phyloP scores from a whole-genome alignment of 2,329 filamentous ascomycete genomes.

The Penicillium sp. region DNA sequence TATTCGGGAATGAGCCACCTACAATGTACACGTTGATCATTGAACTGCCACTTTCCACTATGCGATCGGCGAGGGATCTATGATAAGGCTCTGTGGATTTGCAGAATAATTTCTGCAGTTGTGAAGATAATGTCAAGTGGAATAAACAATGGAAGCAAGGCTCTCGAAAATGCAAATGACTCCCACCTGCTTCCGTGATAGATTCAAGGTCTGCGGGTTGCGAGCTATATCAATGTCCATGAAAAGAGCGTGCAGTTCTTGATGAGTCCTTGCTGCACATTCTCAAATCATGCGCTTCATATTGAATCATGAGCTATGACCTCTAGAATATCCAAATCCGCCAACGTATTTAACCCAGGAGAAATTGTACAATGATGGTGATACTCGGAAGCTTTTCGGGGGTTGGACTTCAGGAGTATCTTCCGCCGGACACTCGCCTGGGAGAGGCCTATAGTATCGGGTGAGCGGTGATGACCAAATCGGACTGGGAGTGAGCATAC shows the following conservation, averaged over 20 bases:
- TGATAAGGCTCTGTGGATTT: too few relatives aligned
- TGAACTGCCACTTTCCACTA: not conserved
- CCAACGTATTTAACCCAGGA: not conserved
- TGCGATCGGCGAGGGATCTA: too few relatives aligned
- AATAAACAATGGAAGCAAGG: too few relatives aligned
- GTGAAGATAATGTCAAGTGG: too few relatives aligned
- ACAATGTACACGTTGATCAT: not conserved
- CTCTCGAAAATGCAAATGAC: too few relatives aligned
- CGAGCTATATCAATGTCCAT: too few relatives aligned
- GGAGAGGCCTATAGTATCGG: not conserved
- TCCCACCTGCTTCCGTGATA: too few relatives aligned
- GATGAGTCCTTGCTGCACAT: too few relatives aligned
- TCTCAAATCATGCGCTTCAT: too few relatives aligned
- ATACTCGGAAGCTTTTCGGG: not conserved
- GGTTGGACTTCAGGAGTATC: not conserved
- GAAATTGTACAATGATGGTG: not conserved
- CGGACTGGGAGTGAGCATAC: not conserved
- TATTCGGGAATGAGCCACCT: not conserved
- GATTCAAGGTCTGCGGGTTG: too few relatives aligned
- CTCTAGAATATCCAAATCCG: not conserved
- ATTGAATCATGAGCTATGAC: not conserved
- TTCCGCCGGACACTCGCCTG: not conserved
- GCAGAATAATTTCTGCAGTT: too few relatives aligned
- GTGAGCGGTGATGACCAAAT: not conserved
- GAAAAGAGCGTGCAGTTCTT: too few relatives aligned